Evolutionary conservation across 1,139 yeast genomes (phyloP), one percentile per base, ranked within the genome.

Genomic region (Geotrichum restrictum): DNA sequence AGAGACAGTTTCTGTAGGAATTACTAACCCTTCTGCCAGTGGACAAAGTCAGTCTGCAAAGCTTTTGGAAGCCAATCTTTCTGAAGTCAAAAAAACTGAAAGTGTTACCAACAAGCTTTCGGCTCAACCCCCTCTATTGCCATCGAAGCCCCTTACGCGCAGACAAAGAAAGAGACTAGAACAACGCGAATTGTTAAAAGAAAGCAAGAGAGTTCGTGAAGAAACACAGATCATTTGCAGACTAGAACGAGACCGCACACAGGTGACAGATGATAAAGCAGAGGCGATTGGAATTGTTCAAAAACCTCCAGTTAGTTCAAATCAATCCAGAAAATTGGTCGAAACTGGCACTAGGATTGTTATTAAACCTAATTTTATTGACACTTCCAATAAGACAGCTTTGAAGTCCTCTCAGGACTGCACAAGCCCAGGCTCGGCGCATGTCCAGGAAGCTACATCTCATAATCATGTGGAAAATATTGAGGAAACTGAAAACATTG

Each of bases 131-230:
- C n/a, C 45, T 5, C 21, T 5, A 5, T 24, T 21, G 40, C 8
- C 27, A 13, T 29, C 24, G 4, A 48, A 48, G 33, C 51, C 51
- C 1, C 40, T 49, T n/a, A 44, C 53, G 1, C 43, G 44, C n/a
- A 32, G 53, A 24, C 53, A 51, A 31, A 27, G 24, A 27, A 45
- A 45, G 16, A 51, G 45, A 31, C 31, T 51, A 1, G 48, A 46
- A 22, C 49, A 51, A 16, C 42, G 41, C 11, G 37, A 40, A 19
- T 14, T 45, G 24, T 24, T 51, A 6, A 42, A 33, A 32, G 53
- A 46, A 36, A 51, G 53, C 39, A 46, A 34, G n/a, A 40, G 44
- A 18, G 53, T 32, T 8, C 27, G 53, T 29, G 50, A 51, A 45
- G 46, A 51, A 22, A 16, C 39, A 11, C 45, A 39, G 27, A 32